phyloP scores from a whole-genome alignment of 129 eudicot genomes.

The Flaveria brownii region DNA sequence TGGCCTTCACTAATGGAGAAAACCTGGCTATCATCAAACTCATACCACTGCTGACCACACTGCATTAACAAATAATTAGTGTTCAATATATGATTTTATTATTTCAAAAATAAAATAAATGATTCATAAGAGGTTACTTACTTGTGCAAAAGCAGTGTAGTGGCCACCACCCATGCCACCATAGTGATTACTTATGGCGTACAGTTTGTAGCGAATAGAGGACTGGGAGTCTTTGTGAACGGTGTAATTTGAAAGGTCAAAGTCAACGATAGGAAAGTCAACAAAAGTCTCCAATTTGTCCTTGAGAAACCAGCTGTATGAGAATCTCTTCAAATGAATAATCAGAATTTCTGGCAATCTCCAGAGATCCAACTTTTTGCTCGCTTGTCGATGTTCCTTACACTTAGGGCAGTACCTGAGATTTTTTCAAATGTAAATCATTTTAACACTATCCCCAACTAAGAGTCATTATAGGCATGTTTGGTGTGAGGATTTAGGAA shows the following conservation, averaged over 20 bases:
- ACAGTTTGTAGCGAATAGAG: constrained; percentile 53
- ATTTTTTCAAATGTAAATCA: not conserved
- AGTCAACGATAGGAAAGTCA: constrained; percentile 75
- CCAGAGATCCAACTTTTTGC: constrained; percentile 90
- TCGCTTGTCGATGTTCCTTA: constrained; percentile 73
- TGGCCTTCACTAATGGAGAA: constrained; percentile 52
- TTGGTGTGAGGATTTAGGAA: too few relatives aligned
- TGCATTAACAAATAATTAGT: constrained; percentile 37
- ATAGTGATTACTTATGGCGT: constrained; percentile 81
- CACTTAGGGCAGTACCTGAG: constrained; percentile 89
- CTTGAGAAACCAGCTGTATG: constrained; percentile 53
- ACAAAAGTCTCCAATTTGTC: constrained; percentile 86
- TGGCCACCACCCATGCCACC: constrained; percentile 90
- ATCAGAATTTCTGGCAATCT: constrained; percentile 83
- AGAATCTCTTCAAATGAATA: constrained; percentile 83
- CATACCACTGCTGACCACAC: constrained; percentile 75
- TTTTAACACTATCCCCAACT: not conserved
- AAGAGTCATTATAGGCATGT: not conserved
- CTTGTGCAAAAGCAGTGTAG: constrained; percentile 85
- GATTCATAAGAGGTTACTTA: constrained; percentile 44
- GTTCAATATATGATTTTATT: not conserved
- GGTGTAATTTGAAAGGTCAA: constrained; percentile 57
- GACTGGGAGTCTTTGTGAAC: constrained; percentile 40
- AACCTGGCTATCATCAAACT: constrained; percentile 73
- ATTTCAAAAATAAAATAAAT: not conserved